Base-by-base conservation (phyloP, 2,329 filamentous ascomycete species). In the Aspergillus brasiliensis region DNA sequence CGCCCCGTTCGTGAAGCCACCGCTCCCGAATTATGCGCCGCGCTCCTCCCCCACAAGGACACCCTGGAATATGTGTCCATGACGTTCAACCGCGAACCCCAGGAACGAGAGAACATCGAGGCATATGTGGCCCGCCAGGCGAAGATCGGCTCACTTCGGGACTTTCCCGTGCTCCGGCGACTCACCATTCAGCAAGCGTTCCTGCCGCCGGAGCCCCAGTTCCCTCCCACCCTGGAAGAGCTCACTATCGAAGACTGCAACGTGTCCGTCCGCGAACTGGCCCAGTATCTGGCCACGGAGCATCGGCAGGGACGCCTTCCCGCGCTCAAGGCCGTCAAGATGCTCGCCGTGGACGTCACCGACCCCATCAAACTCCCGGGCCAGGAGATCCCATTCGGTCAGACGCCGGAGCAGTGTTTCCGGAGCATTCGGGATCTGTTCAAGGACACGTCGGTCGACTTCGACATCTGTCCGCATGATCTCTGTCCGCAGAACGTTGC, bases 181-280 rank as follows among this genome's bases (percentile, higher is more conserved):
- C 51, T 71, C 44, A 2, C 31, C 8, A 40, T 71, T 17, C 57
- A 60, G 25, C 65, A 71, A 15, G 58, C 59, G 6, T 25, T 62
- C n/a, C 67, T 71, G 25, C 62, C 68, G n/a, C 8, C 44, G 11
- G 61, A 65, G 23, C 69, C 69, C 17, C 34, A 62, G 51, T 67
- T 71, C 25, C 59, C 65, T 2, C 27, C 53, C 2, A 61, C 64
- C 1, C 28, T 71, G 2, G 31, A 64, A 44, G 42, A 5, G 8
- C 64, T 71, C 8, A 8, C 44, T 1, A 61, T 71, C 44, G 59
- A 61, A 8, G 64, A 71, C 58, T 69, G 67, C 60, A 69, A 67
- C 48, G 57, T 59, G 1, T 67, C 69, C 15, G 60, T 68, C 34
- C 53, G 55, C 2, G 60, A 67, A 2, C 51, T 67, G 54, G 48